Evolutionary conservation across 1,284 basidiomycete genomes (phyloP).

Genomic region (Somion occarium): DNA sequence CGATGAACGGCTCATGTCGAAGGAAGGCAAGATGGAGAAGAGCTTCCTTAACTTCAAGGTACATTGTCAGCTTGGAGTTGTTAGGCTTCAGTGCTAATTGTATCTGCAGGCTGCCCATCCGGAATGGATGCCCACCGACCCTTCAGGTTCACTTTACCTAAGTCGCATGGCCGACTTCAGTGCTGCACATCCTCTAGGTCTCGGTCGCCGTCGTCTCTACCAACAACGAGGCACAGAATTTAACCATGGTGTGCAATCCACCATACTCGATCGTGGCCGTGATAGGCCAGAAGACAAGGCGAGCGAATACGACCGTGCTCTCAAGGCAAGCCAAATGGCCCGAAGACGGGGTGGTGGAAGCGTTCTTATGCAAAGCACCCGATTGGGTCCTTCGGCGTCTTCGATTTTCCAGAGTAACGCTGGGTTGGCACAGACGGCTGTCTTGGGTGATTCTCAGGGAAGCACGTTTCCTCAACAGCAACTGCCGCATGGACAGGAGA

Average conservation of each 20-base stretch:
- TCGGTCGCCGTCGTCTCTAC: slow-evolving; percentile 22
- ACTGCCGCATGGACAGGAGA: slow-evolving; percentile 9
- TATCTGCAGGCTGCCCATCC: slow-evolving; percentile 77
- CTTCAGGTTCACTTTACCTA: slow-evolving; percentile 80
- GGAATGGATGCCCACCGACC: slow-evolving; percentile 89
- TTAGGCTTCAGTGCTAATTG: too few relatives aligned
- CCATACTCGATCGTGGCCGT: slow-evolving; percentile 23
- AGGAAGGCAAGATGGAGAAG: slow-evolving; percentile 98
- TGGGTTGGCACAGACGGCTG: slow-evolving; percentile 55
- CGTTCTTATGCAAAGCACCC: slow-evolving; percentile 22
- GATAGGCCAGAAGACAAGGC: slow-evolving; percentile 39
- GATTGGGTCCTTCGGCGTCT: slow-evolving; percentile 24
- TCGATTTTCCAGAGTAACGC: slow-evolving; percentile 37
- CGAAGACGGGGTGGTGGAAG: slow-evolving; percentile 28
- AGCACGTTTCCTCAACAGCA: slow-evolving; percentile 27
- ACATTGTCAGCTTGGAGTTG: too few relatives aligned
- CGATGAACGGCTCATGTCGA: slow-evolving; percentile 76
- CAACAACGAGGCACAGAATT: slow-evolving; percentile 11
- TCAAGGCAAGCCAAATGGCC: slow-evolving; percentile 58
- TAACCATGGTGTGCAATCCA: slow-evolving; percentile 14
- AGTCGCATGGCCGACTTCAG: slow-evolving; percentile 74
- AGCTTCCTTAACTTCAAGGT: slow-evolving; percentile 94
- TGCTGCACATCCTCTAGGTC: slow-evolving; percentile 32
- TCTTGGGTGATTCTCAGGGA: slow-evolving; percentile 70
- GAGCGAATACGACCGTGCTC: slow-evolving; percentile 69